Evolutionary conservation across 768 basidiomycete species (phyloP).

Genomic region (Pulveroboletus sp.): DNA sequence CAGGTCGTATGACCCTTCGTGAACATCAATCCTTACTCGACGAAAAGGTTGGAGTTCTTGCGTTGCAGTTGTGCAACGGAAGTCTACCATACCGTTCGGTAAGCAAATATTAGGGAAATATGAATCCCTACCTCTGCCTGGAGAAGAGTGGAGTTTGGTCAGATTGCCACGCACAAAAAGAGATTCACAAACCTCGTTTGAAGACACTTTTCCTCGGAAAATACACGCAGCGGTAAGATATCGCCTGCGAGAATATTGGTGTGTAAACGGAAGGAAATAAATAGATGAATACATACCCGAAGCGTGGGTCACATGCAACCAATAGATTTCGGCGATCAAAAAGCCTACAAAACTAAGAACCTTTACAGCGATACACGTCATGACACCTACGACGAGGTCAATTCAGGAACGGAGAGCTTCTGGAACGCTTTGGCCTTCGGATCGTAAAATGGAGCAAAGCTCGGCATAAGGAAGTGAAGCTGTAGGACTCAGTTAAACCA

Average conservation of each 20-base stretch:
- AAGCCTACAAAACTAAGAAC: conserved; percentile 40
- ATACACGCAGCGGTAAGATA: conserved; percentile 86
- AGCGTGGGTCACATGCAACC: conserved; percentile 77
- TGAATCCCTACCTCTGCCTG: conserved; percentile 49
- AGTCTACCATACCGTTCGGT: conserved; percentile 40
- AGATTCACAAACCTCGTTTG: conserved; percentile 61
- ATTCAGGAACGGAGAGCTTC: conserved; percentile 56
- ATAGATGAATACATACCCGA: conserved; percentile 44
- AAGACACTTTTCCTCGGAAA: conserved; percentile 79
- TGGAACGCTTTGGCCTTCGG: conserved; percentile 59
- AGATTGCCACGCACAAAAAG: neutral
- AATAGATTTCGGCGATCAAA: conserved; percentile 80
- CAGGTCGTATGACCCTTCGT: neutral
- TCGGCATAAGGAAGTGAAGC: conserved; percentile 96
- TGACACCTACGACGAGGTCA: conserved; percentile 64
- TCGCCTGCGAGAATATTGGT: conserved; percentile 42
- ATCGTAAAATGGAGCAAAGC: conserved; percentile 86
- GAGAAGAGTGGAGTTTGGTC: conserved; percentile 9
- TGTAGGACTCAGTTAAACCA: conserved; percentile 30
- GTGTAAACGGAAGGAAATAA: neutral
- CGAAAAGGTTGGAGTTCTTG: conserved; percentile 71
- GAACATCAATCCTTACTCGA: conserved; percentile 52
- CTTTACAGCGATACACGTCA: neutral
- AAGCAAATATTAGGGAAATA: conserved; percentile 3
- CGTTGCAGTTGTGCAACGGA: conserved; percentile 70